Base-by-base conservation (phyloP, 176 grass and related monocot genomes). In the Oryza australiensis region DNA sequence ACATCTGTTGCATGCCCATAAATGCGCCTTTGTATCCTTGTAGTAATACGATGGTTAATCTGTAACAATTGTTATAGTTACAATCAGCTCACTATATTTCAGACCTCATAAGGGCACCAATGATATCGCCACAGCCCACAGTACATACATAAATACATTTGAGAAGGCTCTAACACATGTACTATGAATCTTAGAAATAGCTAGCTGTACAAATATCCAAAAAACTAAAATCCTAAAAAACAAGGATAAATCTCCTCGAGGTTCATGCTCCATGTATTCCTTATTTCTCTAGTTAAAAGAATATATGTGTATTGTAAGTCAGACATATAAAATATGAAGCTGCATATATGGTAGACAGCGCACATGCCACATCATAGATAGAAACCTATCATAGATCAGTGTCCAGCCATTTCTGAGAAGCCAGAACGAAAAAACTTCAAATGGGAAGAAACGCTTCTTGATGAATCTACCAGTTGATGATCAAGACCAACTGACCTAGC, bases 21-120 rank as follows among this genome's bases (percentile, higher is more conserved):
- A 68, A 99, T 90, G 24, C 90, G 88, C 73, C 96, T 89, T 81
- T 99, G 96, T 82, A 95, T 88, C 48, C 72, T 93, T 38, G 93
- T 99, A 12, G 96, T 90, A 67, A 95, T 71, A 66, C 89, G 84
- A 70, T 99, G 96, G 68, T 99, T 95, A 45, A 74, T 45, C 93
- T 99, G 82, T 35, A 78, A 74, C 4, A 68, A 67, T 49, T 33
- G n/a, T 57, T 57, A n/a, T 4, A 74, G 8, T 27, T 30, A 69
- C 83, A 62, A 68, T 77, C 57, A 77, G 64, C 49, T 62, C 9
- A 63, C 28, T 77, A 70, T 57, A 27, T 48, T 38, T 35, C 2
- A 28, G 60, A 0, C 18, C 3, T 23, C 23, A 48, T 26, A 89
- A 70, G 65, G 57, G 72, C 63, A 76, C 77, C 3, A 75, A 72